A percentile compares a stretch with the other conserved stretches of the same genome.
Evolutionary conservation across 1,284 basidiomycete genomes (phyloP).

Genomic region (Moniliophthora roreri): DNA sequence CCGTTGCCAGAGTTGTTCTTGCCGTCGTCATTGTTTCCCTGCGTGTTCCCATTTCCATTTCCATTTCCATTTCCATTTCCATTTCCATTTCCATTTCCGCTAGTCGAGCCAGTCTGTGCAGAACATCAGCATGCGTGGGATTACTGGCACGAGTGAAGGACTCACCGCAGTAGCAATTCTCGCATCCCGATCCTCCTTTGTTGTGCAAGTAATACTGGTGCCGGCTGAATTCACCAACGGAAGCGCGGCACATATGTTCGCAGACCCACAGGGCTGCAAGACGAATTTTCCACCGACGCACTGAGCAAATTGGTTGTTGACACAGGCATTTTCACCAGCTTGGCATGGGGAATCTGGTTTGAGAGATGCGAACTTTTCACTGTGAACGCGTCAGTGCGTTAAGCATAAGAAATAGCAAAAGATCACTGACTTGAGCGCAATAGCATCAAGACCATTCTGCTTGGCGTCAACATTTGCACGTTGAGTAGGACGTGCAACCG

Average conservation of each 20-base stretch:
- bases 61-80: too few relatives aligned
- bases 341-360: conserved; percentile 42
- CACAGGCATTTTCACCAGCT: conserved; percentile 45
- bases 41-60: conserved; percentile 11
- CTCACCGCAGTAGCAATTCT: conserved; percentile 29
- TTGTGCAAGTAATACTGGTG: conserved; percentile 26
- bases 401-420: conserved; percentile 4
- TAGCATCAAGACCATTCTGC: conserved; percentile 54
- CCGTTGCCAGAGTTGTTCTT: neutral
- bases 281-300: conserved; percentile 51
- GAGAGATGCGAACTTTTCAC: conserved; percentile 45
- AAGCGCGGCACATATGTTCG: conserved; percentile 49
- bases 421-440: conserved; percentile 47
- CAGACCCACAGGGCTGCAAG: conserved; percentile 37
- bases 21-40: too few relatives aligned
- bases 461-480: conserved; percentile 12
- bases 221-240: conserved; percentile 41
- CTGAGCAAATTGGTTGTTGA: conserved; percentile 45
- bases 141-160: neutral
- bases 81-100: conserved; percentile 7
- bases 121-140: neutral
- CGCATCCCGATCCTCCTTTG: conserved; percentile 28
- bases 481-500: conserved; percentile 34
- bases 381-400: conserved; percentile 20
- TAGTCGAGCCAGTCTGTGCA: conserved; percentile 16